Evolutionary conservation across 2,329 filamentous ascomycete genomes (phyloP).

Genomic region (Penicillium sp.): DNA sequence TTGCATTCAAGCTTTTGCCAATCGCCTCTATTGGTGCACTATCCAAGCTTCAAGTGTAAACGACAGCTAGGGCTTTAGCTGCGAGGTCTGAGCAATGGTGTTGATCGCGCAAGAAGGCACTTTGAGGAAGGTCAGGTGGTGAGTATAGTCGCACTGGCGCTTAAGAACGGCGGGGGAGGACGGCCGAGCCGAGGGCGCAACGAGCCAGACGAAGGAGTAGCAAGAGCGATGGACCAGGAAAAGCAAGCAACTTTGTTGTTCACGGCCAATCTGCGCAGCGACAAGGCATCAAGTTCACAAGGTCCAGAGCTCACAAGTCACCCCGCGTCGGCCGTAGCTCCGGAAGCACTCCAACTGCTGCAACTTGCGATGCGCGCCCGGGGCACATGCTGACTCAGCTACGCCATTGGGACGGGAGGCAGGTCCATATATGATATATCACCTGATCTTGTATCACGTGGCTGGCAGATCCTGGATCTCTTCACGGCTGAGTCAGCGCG

Average conservation of each 20-base stretch:
- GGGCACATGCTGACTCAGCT: constrained; percentile 12
- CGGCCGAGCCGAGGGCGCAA: constrained; percentile 16
- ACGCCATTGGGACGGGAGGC: neutral
- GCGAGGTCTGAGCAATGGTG: constrained; percentile 11
- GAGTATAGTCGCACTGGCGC: constrained; percentile 39
- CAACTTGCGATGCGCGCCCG: constrained; percentile 9
- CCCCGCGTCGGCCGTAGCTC: constrained; percentile 11
- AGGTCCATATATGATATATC: no score
- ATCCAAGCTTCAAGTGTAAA: neutral
- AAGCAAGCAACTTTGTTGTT: neutral
- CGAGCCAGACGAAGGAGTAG: constrained; percentile 6
- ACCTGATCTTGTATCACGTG: neutral
- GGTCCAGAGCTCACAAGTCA: neutral
- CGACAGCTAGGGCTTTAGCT: neutral
- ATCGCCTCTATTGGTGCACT: constrained; percentile 18
- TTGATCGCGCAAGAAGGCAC: constrained; percentile 20
- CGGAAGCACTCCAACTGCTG: constrained; percentile 7
- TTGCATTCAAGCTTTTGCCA: constrained; percentile 10
- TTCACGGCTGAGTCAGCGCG: constrained; percentile 32
- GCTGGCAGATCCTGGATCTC: neutral
- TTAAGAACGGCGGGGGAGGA: constrained; percentile 42
- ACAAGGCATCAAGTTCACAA: constrained; percentile 1
- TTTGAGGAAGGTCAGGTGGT: constrained; percentile 24
- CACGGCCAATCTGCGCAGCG: neutral
- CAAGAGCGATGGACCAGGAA: neutral